Evolutionary conservation across 495 filamentous ascomycete species (phyloP), one percentile per base, ranked within the genome.

Genomic region (Xylaria venustula): DNA sequence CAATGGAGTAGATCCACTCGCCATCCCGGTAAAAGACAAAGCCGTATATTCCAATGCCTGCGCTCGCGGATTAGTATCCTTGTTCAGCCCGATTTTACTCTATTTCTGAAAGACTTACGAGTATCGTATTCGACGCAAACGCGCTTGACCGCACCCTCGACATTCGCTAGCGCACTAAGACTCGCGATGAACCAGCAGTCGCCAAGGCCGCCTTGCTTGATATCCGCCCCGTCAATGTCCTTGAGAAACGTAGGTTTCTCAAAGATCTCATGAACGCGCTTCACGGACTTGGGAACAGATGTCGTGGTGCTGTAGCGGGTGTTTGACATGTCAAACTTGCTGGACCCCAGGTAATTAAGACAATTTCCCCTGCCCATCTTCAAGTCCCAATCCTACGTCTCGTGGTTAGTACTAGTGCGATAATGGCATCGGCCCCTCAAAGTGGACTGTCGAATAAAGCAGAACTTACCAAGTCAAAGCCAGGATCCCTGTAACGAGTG

Each of bases 11-110:
- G 54, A 91, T 89, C 93, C 93, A 98, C 72, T 96, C 92, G 37
- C 93, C 92, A 70, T 98, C 93, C 75, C 93, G 81, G 73, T 92
- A 87, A 72, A 98, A 97, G 34, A 97, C 92, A 71, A 98, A 97
- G 0, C 93, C 93, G 69, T 98, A 97, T 14, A 97, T 93, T 17
- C 93, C 93, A 58, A 96, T 85, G 51, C 80, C 79, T 75, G 26
- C 61, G 14, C 30, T 36, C n/a, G 14, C 9, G 9, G 34, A 50
- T 67, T 12, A 68, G 57, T 30, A 40, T 8, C 36, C 52, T 5
- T 8, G 6, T 22, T 22, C 25, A 9, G 8, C 20, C 51, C 17
- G 22, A 14, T n/a, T 17, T 4, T 3, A 2, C 17, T 41, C 34
- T 41, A 20, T 15, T n/a, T 14, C 19, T n/a, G n/a, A n/a, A n/a